Percentiles rank a stretch among this genome's conserved stretches.
These are phyloP conservation scores for Prunella vulgaris DNA, from an alignment of 257 asterid species.

Conservation along the genomic window DNA sequence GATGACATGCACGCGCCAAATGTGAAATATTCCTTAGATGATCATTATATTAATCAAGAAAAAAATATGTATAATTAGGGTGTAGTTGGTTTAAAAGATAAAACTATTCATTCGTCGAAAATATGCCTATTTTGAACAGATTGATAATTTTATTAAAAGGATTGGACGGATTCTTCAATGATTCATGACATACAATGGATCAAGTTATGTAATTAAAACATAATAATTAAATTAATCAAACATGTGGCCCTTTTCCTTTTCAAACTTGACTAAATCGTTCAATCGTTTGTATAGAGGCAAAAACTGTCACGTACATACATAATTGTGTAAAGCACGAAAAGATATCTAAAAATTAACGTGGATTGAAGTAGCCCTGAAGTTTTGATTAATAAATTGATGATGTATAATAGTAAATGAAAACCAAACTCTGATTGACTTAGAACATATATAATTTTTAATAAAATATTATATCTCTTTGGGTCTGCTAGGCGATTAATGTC, in stretches of 20 bases:
- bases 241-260: background rate
- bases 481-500: background rate
- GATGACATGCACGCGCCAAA: too few species aligned
- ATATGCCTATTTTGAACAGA: too few species aligned
- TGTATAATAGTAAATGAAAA: background rate
- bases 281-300: background rate
- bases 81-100: too few species aligned
- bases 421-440: conserved; percentile 7
- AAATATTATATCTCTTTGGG: background rate
- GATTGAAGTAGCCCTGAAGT: background rate
- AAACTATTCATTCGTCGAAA: too few species aligned
- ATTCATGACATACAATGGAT: background rate
- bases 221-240: background rate
- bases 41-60: too few species aligned
- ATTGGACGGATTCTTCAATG: too few species aligned
- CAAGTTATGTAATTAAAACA: background rate
- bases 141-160: too few species aligned
- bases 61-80: too few species aligned
- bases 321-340: background rate
- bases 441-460: background rate
- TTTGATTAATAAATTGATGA: too few species aligned
- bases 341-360: too few species aligned
- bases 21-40: too few species aligned
- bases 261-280: background rate
- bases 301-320: background rate